Evolutionary conservation across 164 flowering plant species (phyloP).

Genomic region (Pachysandra terminalis): DNA sequence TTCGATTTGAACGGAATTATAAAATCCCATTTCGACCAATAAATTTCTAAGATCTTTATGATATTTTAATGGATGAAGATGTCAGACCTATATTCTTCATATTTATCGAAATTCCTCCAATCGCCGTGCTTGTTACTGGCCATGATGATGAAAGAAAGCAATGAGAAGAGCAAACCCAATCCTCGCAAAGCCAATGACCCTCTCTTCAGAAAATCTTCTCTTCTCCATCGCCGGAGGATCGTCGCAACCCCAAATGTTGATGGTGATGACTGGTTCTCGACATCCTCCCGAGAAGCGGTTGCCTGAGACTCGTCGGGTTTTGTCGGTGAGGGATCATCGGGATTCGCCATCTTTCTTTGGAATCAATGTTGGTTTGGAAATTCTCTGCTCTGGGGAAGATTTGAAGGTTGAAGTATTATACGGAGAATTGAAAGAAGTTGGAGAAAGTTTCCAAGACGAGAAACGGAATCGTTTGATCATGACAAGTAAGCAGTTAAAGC

Average conservation of each 20-base stretch:
- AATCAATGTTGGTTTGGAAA: background rate
- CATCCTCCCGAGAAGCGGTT: slow-evolving; percentile 17
- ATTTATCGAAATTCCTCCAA: slow-evolving; percentile 54
- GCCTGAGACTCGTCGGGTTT: slow-evolving; percentile 4
- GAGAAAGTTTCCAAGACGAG: too few relatives aligned
- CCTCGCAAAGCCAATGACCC: slow-evolving; percentile 44
- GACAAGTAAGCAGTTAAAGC: too few relatives aligned
- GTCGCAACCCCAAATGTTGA: slow-evolving; percentile 29
- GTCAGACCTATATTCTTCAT: slow-evolving; percentile 82
- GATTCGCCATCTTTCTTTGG: slow-evolving; percentile 16
- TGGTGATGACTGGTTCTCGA: slow-evolving; percentile 30
- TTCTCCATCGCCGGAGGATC: slow-evolving; percentile 60
- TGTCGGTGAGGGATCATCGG: slow-evolving; percentile 9
- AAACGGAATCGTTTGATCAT: too few relatives aligned
- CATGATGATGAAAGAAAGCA: slow-evolving; percentile 66
- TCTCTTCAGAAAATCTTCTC: slow-evolving; percentile 61
- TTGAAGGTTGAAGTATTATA: too few relatives aligned
- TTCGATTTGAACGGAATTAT: too few relatives aligned
- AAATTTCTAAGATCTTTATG: too few relatives aligned
- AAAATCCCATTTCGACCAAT: too few relatives aligned
- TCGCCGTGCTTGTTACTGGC: slow-evolving; percentile 71
- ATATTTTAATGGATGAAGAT: too few relatives aligned
- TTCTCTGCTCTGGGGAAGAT: too few relatives aligned
- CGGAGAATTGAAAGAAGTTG: too few relatives aligned
- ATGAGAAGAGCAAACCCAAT: slow-evolving; percentile 48